Evolutionary conservation across 805 yeast genomes (phyloP).

Genomic region (Clavispora fructus): DNA sequence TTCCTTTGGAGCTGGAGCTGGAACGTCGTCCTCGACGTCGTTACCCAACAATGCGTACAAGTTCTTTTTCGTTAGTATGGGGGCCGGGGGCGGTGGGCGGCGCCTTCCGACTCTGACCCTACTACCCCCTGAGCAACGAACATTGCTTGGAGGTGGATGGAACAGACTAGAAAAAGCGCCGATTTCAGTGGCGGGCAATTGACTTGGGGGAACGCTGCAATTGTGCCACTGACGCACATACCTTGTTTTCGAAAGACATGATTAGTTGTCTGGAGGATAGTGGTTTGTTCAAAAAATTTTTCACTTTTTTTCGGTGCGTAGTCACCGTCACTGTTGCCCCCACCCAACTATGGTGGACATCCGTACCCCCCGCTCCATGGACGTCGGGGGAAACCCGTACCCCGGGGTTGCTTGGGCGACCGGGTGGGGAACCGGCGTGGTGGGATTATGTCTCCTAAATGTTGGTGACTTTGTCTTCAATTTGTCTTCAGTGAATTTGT

Average conservation of each 20-base stretch:
- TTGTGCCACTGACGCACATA: slow-evolving; percentile 21
- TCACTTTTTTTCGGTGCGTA: slow-evolving; percentile 14
- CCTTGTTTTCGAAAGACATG: slow-evolving; percentile 47
- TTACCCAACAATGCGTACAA: slow-evolving; percentile 80
- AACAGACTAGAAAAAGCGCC: not conserved
- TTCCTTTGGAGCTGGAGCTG: slow-evolving; percentile 59
- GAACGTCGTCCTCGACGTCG: slow-evolving; percentile 79
- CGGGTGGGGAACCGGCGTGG: too few relatives aligned
- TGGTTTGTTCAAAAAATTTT: slow-evolving; percentile 14
- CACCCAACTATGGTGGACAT: not conserved
- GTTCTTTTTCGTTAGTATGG: slow-evolving; percentile 42
- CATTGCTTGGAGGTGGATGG: not conserved
- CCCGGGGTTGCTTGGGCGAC: not conserved
- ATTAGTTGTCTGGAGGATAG: slow-evolving; percentile 7
- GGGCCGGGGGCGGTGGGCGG: not conserved
- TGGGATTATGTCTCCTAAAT: too few relatives aligned
- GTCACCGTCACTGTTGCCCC: slow-evolving; percentile 12
- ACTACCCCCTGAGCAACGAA: not conserved
- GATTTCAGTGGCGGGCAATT: not conserved
- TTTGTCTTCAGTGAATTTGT: too few relatives aligned
- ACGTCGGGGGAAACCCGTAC: not conserved
- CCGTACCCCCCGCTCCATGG: not conserved
- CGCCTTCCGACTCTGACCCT: too few relatives aligned
- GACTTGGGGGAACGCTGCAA: not conserved
- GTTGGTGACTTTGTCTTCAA: too few relatives aligned